Evolutionary conservation across 176 grass and related monocot species (phyloP), one percentile per base, ranked within the genome.

Genomic region (Oryza brachyantha): DNA sequence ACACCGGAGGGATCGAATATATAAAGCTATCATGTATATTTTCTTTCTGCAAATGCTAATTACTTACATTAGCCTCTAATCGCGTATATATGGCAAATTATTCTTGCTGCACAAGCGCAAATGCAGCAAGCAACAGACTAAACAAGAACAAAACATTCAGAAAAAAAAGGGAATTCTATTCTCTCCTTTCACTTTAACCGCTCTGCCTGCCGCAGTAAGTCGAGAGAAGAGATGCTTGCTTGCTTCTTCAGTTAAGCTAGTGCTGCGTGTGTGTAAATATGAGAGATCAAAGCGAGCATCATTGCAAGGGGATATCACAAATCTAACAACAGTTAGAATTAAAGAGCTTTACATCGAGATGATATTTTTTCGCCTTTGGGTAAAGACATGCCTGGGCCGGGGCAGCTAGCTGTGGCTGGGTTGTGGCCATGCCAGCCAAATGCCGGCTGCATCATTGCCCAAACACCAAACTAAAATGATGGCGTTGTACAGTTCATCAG

Each of bases 361-460:
- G 11, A 34, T n/a, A n/a, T n/a, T n/a, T 36, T 46, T 29, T 61
- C 2, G 28, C 24, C 74, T 84, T 84, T 71, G 82, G 34, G 80
- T n/a, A 66, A 66, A 54, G 69, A n/a, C n/a, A n/a, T n/a, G n/a
- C n/a, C n/a, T 2, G 25, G 37, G 39, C n/a, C n/a, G n/a, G n/a
- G n/a, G n/a, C n/a, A n/a, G n/a, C n/a, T n/a, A n/a, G n/a, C n/a
- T n/a, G 39, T 32, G 5, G 39, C 39, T 9, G 19, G 43, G 3
- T 58, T 22, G 16, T 37, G 72, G 72, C 50, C 22, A 31, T 36
- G 46, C 50, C 21, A 35, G 46, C 50, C 21, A 26, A 79, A 54
- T 81, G 74, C 66, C 41, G 29, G 34, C 59, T 85, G 72, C 78
- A 76, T 86, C 68, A 76, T 70, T 76, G 42, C 72, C 78, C 64